These are phyloP conservation scores for Fonsecaea nubica DNA, from an alignment of 2,329 filamentous ascomycete species.

Conservation along the genomic window DNA sequence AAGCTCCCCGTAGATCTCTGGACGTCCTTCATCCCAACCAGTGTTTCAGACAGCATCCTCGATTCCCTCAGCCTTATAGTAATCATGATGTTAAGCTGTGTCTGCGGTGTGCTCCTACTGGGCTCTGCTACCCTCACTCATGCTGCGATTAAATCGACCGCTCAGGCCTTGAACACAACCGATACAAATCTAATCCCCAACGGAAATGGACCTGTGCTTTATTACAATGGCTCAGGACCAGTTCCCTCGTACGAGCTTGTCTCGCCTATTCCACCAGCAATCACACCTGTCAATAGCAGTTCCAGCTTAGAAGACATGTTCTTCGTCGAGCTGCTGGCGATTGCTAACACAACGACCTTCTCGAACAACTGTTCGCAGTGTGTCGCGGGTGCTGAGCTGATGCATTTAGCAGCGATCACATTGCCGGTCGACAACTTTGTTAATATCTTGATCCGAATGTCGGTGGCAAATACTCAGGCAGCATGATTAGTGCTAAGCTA, in stretches of 20 bases:
- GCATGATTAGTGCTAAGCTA: neutral
- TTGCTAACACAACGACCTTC: neutral
- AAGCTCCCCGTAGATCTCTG: neutral
- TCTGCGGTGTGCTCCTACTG: neutral
- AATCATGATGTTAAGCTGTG: conserved; percentile 3
- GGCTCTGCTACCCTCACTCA: neutral
- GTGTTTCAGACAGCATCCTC: neutral
- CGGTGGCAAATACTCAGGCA: neutral
- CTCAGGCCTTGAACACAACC: neutral
- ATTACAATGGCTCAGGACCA: conserved; percentile 1
- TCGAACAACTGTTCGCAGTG: conserved; percentile 4
- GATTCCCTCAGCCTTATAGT: neutral
- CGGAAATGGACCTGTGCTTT: neutral
- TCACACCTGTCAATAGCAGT: neutral
- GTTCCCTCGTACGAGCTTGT: conserved; percentile 1
- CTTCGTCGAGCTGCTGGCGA: neutral
- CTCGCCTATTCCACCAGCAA: neutral
- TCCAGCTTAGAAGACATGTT: neutral
- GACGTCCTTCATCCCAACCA: neutral
- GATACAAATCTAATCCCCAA: neutral
- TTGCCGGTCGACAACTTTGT: conserved; percentile 3
- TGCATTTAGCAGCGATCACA: neutral
- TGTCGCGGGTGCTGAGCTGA: conserved; percentile 1
- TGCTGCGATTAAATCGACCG: neutral
- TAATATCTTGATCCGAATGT: conserved; percentile 3